phyloP scores from a whole-genome alignment of 345 rosid species.

The Cochlearia excelsa region DNA sequence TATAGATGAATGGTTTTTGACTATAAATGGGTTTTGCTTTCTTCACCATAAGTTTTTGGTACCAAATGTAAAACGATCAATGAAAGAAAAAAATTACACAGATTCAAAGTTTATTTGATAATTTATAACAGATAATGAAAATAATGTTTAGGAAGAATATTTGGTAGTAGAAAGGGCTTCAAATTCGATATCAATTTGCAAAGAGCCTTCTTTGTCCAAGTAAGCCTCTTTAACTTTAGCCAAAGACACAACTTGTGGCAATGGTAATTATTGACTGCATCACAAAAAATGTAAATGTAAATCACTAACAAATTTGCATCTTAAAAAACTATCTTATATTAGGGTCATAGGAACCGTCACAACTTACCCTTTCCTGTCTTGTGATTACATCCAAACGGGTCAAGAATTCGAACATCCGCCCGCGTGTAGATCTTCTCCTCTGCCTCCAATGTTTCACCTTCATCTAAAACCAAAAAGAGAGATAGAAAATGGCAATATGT shows the following conservation, averaged over 20 bases:
- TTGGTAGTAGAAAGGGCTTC: no score
- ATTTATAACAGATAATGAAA: no score
- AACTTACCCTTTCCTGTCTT: neutral
- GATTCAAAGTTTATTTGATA: no score
- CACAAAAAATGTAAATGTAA: neutral
- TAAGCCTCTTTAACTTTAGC: neutral
- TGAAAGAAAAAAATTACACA: no score
- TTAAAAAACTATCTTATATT: no score
- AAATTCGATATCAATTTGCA: no score
- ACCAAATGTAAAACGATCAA: no score
- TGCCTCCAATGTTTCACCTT: neutral
- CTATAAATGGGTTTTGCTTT: no score
- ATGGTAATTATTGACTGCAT: neutral
- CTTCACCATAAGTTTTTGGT: no score
- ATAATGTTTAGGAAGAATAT: no score
- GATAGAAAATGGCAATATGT: neutral
- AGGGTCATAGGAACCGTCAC: neutral
- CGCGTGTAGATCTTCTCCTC: neutral
- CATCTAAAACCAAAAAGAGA: neutral
- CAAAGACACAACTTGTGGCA: neutral
- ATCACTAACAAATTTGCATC: neutral
- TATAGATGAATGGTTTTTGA: no score
- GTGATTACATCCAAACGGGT: conserved; percentile 21
- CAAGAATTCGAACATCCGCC: neutral
- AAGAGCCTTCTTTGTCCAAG: conserved; percentile 13